Evolutionary conservation across 495 filamentous ascomycete genomes (phyloP).

Genomic region (Wilcoxina mikolae): DNA sequence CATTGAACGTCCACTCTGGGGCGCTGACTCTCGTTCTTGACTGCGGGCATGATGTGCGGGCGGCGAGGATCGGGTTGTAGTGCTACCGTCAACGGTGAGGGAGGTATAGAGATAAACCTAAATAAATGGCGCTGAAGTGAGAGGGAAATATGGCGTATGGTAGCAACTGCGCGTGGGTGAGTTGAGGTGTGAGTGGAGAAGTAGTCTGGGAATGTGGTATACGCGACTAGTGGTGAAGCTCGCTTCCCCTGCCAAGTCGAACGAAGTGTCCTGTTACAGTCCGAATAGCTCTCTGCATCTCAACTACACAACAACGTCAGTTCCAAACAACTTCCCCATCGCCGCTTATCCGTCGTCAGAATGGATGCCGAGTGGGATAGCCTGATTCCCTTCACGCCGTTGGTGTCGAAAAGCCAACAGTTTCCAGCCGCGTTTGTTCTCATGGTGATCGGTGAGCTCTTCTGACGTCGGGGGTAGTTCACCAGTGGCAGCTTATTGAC

Average conservation of each 20-base stretch:
- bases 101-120: too few species aligned
- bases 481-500: conserved; percentile 2
- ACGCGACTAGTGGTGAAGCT: too few species aligned
- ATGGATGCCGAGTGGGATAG: conserved; percentile 23
- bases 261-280: neutral
- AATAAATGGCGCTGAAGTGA: too few species aligned
- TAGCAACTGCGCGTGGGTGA: too few species aligned
- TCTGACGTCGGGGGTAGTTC: conserved; percentile 55
- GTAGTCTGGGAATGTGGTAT: too few species aligned
- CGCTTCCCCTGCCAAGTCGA: too few species aligned
- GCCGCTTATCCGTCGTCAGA: conserved; percentile 5
- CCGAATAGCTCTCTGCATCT: too few species aligned
- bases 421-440: conserved; percentile 70
- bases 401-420: conserved; percentile 67
- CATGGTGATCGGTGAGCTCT: conserved; percentile 47
- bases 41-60: conserved; percentile 23
- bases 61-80: neutral
- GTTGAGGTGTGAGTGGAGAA: too few species aligned
- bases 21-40: conserved; percentile 38
- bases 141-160: too few species aligned
- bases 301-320: too few species aligned
- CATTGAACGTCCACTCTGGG: neutral
- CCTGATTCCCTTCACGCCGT: conserved; percentile 58
- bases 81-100: too few species aligned
- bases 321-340: too few species aligned